Percentiles rank a stretch among this genome's conserved stretches.
Conservation (phyloP, 108 stramenopile genomes). For the Conticribra weissflogii region DNA sequence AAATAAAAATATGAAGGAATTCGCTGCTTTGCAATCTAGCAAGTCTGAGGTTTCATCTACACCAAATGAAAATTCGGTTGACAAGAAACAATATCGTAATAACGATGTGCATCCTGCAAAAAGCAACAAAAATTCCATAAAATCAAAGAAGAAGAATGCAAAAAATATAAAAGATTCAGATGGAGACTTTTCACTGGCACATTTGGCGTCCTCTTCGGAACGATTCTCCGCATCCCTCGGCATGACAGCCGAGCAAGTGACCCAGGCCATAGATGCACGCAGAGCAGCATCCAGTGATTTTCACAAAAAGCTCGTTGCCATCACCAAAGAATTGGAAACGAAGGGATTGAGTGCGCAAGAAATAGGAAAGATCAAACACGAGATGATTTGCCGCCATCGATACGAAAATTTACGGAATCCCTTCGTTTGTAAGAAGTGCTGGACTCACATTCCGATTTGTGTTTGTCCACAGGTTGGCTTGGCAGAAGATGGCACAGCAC, state of each 20-base stretch:
- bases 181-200: conserved; percentile 1
- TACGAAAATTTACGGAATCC: conserved; percentile 40
- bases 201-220: conserved; percentile 21
- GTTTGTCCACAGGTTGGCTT: conserved; percentile 33
- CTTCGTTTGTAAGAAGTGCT: conserved; percentile 57
- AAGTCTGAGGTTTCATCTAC: too few species aligned
- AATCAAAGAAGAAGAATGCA: neutral
- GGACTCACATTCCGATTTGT: conserved; percentile 58
- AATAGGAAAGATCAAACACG: conserved; percentile 42
- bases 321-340: conserved; percentile 1
- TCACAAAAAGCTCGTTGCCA: conserved; percentile 9
- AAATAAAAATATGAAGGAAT: too few species aligned
- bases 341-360: neutral
- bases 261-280: conserved; percentile 20
- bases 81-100: too few species aligned
- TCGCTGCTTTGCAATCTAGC: too few species aligned
- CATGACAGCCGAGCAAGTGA: conserved; percentile 29
- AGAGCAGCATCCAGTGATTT: conserved; percentile 8
- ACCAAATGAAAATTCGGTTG: too few species aligned
- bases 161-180: neutral
- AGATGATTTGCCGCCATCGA: conserved; percentile 55
- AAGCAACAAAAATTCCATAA: neutral
- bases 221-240: conserved; percentile 17
- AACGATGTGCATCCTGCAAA: too few species aligned
- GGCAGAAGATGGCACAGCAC: neutral